Evolutionary conservation across 1,284 basidiomycete species (phyloP), one percentile per base, ranked within the genome.

Genomic region (Malassezia obtusa): DNA sequence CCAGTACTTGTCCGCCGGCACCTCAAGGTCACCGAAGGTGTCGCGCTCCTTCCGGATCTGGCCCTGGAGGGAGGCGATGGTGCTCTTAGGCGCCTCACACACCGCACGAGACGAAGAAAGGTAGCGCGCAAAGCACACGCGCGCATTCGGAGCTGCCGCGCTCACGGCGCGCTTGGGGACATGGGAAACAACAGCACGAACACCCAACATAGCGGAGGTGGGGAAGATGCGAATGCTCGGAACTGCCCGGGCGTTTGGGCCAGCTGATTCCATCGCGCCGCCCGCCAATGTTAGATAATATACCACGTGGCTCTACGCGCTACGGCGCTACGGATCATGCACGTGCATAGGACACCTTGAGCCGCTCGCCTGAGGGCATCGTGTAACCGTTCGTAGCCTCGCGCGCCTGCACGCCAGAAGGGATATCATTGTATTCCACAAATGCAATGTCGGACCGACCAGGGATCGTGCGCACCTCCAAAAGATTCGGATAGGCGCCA

Each of bases 1-100:
- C 90, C 92, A 99, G 78, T 96, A 96, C 52, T 85, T 82, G 71
- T 96, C 87, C 21, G 86, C 83, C 35, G 94, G 92, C 43, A 99
- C 94, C 69, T 88, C 80, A 50, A 99, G 82, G 52, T 89, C 86
- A 45, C 89, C 89, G 73, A 92, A 92, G 4, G 89, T 91, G 76
- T 92, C 89, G 58, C 60, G 63, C 52, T 71, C 68, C 47, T 52
- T 50, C 38, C 68, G 64, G 59, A 60, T 65, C 38, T 54, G 8
- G 43, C 45, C 33, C 33, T 49, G 25, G 2, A 33, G 31, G 9
- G 36, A 31, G 9, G 40, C 38, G n/a, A 19, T 28, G 12, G 39
- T 21, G 15, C 19, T n/a, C 19, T 24, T 21, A 6, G 39, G 26
- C 26, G 39, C 39, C 26, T 41, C 39, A 24, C 15, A 17, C 6